Evolutionary conservation across 306 rosid genomes (phyloP).

Genomic region (Dryas alaskensis): DNA sequence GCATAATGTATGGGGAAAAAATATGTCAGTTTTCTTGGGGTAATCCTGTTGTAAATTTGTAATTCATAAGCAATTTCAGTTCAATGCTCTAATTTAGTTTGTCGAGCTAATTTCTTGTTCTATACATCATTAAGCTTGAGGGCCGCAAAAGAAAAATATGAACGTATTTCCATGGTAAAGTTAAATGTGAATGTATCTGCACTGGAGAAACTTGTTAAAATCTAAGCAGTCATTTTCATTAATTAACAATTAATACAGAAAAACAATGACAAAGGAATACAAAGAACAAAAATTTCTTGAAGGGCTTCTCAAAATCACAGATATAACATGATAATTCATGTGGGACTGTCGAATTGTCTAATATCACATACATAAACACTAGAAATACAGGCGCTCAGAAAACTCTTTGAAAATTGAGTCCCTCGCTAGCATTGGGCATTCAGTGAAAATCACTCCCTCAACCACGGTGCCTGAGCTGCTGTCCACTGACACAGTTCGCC

Average conservation of each 20-base stretch:
- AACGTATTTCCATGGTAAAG: background rate
- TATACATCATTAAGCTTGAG: background rate
- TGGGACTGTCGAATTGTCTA: background rate
- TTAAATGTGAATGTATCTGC: background rate
- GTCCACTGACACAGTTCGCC: conserved; percentile 79
- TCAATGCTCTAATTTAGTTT: background rate
- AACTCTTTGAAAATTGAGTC: conserved; percentile 30
- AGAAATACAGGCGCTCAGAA: background rate
- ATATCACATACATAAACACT: background rate
- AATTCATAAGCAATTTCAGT: background rate
- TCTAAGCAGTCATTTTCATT: background rate
- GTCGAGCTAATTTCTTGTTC: background rate
- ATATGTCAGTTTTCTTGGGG: background rate
- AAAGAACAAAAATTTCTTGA: background rate
- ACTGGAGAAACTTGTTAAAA: background rate
- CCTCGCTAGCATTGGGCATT: conserved; percentile 13
- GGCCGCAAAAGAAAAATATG: background rate
- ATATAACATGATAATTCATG: conserved; percentile 14
- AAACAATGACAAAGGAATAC: background rate
- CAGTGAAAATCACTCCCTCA: conserved; percentile 58
- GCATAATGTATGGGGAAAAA: background rate
- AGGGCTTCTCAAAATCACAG: conserved; percentile 5
- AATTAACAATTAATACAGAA: background rate
- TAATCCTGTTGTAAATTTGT: background rate
- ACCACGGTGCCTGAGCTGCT: conserved; percentile 66